Evolutionary conservation across 202 grass and related monocot genomes (phyloP).

Genomic region (Elaeis oleifera): DNA sequence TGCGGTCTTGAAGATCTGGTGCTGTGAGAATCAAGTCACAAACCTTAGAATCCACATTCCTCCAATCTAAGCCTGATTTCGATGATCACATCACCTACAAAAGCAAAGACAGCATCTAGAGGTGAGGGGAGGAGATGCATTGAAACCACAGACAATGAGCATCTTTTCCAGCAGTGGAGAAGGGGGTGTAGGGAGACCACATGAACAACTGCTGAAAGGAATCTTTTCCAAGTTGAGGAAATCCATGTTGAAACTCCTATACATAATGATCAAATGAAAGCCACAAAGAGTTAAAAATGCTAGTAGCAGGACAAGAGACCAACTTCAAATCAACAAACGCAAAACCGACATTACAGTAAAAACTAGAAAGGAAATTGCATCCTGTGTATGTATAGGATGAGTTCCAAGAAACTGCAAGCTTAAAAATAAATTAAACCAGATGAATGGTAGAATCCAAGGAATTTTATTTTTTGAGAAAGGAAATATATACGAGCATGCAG

Average conservation of each 20-base stretch:
- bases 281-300: no score
- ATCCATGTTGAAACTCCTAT: constrained; percentile 1
- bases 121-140: constrained; percentile 23
- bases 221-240: constrained; percentile 52
- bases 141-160: constrained; percentile 58
- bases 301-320: no score
- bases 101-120: constrained; percentile 52
- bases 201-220: constrained; percentile 51
- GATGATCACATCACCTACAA: constrained; percentile 27
- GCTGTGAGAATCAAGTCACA: background rate
- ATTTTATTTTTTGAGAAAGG: no score
- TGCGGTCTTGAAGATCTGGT: constrained; percentile 11
- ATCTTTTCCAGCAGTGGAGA: constrained; percentile 67
- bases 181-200: constrained; percentile 65
- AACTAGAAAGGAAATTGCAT: no score
- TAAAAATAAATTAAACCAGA: no score
- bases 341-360: no score
- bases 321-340: no score
- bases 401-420: no score
- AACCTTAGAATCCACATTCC: constrained; percentile 29
- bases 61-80: constrained; percentile 28
- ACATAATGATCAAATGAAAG: background rate
- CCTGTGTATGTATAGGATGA: no score
- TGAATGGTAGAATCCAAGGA: no score
- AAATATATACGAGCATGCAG: no score